Percentiles rank a stretch among this genome's conserved stretches.
These are phyloP conservation scores for Peziza echinospora DNA, from an alignment of 495 filamentous ascomycete genomes.

Conservation along the genomic window DNA sequence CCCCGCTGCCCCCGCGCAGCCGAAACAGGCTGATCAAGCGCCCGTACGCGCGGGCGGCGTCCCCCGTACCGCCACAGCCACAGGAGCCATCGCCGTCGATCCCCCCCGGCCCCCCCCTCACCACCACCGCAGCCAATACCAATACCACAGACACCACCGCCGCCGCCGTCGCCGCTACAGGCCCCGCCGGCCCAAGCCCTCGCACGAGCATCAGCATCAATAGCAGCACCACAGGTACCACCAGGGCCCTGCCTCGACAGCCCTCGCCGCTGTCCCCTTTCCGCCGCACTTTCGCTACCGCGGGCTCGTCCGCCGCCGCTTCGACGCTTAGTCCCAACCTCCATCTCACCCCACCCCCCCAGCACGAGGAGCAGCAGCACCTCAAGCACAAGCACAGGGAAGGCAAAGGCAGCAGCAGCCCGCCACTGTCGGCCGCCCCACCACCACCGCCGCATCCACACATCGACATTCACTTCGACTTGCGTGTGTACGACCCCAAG, in stretches of 20 bases:
- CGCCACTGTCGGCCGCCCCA: constrained; percentile 5
- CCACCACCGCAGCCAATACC: constrained; percentile 16
- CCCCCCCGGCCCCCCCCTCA: constrained; percentile 16
- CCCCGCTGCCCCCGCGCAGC: constrained; percentile 12
- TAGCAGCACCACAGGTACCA: constrained; percentile 10
- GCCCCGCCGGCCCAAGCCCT: too few species aligned
- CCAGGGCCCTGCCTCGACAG: constrained; percentile 17
- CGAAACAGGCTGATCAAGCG: constrained; percentile 79
- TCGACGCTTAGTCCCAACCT: neutral
- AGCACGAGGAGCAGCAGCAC: neutral
- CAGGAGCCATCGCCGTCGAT: constrained; percentile 5
- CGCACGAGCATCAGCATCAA: constrained; percentile 4
- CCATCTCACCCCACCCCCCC: neutral
- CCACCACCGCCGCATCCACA: neutral
- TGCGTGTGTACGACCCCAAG: constrained; percentile 1
- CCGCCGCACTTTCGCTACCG: constrained; percentile 3
- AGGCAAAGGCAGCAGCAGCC: too few species aligned
- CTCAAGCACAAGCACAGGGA: neutral
- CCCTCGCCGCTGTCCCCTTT: constrained; percentile 10
- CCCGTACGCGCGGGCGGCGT: constrained; percentile 34
- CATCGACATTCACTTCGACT: neutral
- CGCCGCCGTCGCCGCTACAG: constrained; percentile 6
- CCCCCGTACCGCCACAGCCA: constrained; percentile 5
- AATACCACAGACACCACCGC: too few species aligned
- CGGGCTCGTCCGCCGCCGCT: neutral